These are phyloP conservation scores for Neohortaea acidophila DNA, from an alignment of 495 filamentous ascomycete genomes.

Conservation along the genomic window DNA sequence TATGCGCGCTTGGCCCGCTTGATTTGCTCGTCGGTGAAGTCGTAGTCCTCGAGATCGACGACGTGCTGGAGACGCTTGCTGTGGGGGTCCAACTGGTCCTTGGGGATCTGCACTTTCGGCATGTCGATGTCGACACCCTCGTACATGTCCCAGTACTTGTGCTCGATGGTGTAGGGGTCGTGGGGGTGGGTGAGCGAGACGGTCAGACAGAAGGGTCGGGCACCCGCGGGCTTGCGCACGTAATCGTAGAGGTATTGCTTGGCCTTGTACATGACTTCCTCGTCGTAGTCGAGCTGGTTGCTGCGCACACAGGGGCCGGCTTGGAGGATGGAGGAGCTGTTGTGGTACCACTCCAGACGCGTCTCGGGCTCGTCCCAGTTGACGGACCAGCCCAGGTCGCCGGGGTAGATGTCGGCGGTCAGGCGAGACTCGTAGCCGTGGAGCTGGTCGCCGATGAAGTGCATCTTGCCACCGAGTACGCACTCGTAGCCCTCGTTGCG, in stretches of 20 bases:
- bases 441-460: slow-evolving; percentile 83
- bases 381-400: slow-evolving; percentile 77
- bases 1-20: slow-evolving; percentile 67
- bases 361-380: slow-evolving; percentile 81
- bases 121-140: slow-evolving; percentile 72
- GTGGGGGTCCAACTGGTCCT: slow-evolving; percentile 68
- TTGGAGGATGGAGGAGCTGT: slow-evolving; percentile 75
- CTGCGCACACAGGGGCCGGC: slow-evolving; percentile 67
- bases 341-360: slow-evolving; percentile 81
- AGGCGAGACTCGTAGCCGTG: slow-evolving; percentile 79
- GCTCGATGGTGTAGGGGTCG: slow-evolving; percentile 78
- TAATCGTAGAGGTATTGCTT: slow-evolving; percentile 73
- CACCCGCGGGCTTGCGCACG: slow-evolving; percentile 49
- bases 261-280: slow-evolving; percentile 75
- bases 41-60: slow-evolving; percentile 61
- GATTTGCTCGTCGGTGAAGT: slow-evolving; percentile 65
- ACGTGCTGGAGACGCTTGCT: slow-evolving; percentile 65
- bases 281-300: slow-evolving; percentile 90
- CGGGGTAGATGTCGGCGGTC: slow-evolving; percentile 85
- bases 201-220: slow-evolving; percentile 71
- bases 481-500: slow-evolving; percentile 76
- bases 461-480: slow-evolving; percentile 85
- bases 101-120: slow-evolving; percentile 55
- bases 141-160: slow-evolving; percentile 79
- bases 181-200: slow-evolving; percentile 85